Percentiles rank a stretch among this genome's conserved stretches.
These are phyloP conservation scores for Fomitopsis betulina DNA, from an alignment of 1,284 basidiomycete species.

Conservation along the genomic window DNA sequence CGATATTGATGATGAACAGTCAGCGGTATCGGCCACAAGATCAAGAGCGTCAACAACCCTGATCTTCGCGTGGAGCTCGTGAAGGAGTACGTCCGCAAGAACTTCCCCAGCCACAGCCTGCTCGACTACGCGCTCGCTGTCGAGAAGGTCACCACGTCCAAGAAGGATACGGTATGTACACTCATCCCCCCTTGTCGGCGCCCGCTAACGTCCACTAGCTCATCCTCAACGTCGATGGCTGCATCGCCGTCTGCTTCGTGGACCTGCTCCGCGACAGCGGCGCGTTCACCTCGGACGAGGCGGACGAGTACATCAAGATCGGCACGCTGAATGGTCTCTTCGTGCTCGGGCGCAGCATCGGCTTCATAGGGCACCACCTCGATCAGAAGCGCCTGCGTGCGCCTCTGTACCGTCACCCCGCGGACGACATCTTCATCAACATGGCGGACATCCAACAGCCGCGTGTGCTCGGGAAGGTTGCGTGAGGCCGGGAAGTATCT, in stretches of 20 bases:
- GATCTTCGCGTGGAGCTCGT: constrained; percentile 97
- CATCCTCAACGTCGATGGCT: constrained; percentile 96
- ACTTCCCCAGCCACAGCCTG: constrained; percentile 91
- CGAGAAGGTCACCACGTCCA: constrained; percentile 95
- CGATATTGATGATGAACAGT: constrained; percentile 39
- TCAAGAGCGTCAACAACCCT: constrained; percentile 98
- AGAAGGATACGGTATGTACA: constrained; percentile 86
- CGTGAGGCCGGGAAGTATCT: constrained; percentile 11
- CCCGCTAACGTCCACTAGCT: constrained; percentile 37
- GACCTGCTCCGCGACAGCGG: constrained; percentile 91
- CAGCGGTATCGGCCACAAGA: constrained; percentile 99
- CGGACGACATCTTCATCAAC: constrained; percentile 84
- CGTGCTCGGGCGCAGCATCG: constrained; percentile 95
- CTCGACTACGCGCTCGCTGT: constrained; percentile 99
- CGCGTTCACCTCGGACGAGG: constrained; percentile 95
- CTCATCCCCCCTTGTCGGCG: constrained; percentile 12
- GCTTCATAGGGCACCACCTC: constrained; percentile 93
- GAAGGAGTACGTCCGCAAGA: constrained; percentile 93
- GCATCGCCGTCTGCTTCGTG: constrained; percentile 97
- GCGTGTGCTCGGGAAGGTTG: constrained; percentile 65
- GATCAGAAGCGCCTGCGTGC: constrained; percentile 95
- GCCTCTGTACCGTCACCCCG: constrained; percentile 88
- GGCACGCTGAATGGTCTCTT: constrained; percentile 95
- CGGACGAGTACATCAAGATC: constrained; percentile 96
- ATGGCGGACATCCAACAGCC: constrained; percentile 80